Evolutionary conservation across 306 rosid species (phyloP), one percentile per base, ranked within the genome.

Genomic region (Castanopsis chinensis): DNA sequence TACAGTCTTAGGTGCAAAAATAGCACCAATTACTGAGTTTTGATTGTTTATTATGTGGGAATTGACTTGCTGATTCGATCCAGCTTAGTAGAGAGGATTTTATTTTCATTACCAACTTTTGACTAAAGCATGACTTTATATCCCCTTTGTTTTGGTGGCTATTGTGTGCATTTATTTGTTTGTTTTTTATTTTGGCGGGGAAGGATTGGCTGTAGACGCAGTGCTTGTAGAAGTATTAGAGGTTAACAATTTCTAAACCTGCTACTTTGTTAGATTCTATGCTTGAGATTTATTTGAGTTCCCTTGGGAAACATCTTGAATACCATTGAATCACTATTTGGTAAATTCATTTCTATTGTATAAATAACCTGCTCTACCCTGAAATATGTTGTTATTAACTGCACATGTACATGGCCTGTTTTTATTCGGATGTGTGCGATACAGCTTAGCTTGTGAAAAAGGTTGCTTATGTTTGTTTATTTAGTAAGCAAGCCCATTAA

Each of bases 71-170:
- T 75, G 76, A 72, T 6, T 35, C 59, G 75, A 57, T 68, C 75
- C 73, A 88, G 80, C 69, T 76, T 73, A 20, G 75, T 49, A 72
- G 67, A 53, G 74, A 73, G 79, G 41, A 69, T 78, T 73, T 81
- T 78, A 77, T 76, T 51, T 71, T 74, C 57, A 79, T 56, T 85
- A 27, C 69, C 76, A 77, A 67, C 28, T 79, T 74, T 86, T 78
- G 81, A 74, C 71, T 76, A 18, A 69, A 45, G 71, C 74, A 60
- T 63, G 76, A 78, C 69, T 73, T 69, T 54, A 59, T 27, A 63
- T 5, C 49, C 57, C 70, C 21, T 20, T 32, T 77, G 12, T 73
- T 33, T 21, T 10, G 12, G 53, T 28, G 45, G 32, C 13, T 23
- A 23, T 5, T 60, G 45, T 41, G 45, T 41, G 45, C 11, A 41